Evolutionary conservation across 768 basidiomycete genomes (phyloP).

Genomic region (Podaxis sp.): DNA sequence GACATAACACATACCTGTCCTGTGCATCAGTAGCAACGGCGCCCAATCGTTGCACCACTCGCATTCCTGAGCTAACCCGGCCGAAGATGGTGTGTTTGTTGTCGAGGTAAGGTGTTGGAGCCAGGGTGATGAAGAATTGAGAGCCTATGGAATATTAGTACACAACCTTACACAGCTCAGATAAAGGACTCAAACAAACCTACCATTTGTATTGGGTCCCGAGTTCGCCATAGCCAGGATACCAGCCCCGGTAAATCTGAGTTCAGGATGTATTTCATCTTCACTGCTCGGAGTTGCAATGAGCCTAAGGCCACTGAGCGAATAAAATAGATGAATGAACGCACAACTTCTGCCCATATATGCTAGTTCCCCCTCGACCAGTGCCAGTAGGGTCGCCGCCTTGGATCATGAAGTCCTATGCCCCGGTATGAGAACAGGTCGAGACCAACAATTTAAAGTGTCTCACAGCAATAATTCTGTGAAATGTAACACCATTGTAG

Average conservation of each 20-base stretch:
- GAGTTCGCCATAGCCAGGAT: slow-evolving; percentile 98
- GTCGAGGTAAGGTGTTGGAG: slow-evolving; percentile 82
- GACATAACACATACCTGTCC: slow-evolving; percentile 60
- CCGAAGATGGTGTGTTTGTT: slow-evolving; percentile 90
- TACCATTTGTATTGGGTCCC: slow-evolving; percentile 88
- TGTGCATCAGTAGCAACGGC: slow-evolving; percentile 88
- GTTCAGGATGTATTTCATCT: slow-evolving; percentile 88
- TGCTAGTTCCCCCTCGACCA: slow-evolving; percentile 87
- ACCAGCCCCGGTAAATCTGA: slow-evolving; percentile 94
- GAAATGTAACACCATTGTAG: slow-evolving; percentile 88
- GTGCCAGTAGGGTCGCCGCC: slow-evolving; percentile 96
- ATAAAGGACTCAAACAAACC: slow-evolving; percentile 34
- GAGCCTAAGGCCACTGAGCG: neutral
- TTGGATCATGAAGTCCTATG: slow-evolving; percentile 96
- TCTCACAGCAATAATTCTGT: slow-evolving; percentile 84
- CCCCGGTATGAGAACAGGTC: slow-evolving; percentile 3
- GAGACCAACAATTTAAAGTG: neutral
- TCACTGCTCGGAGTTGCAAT: slow-evolving; percentile 46
- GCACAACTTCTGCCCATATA: slow-evolving; percentile 86
- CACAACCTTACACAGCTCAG: neutral
- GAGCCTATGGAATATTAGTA: slow-evolving; percentile 56
- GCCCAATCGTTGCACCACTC: slow-evolving; percentile 88
- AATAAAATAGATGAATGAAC: slow-evolving; percentile 21
- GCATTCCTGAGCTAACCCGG: slow-evolving; percentile 87
- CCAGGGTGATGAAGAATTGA: slow-evolving; percentile 90